Evolutionary conservation across 352 stramenopile species (phyloP), one percentile per base, ranked within the genome.

Genomic region (Phytopythium boreale): DNA sequence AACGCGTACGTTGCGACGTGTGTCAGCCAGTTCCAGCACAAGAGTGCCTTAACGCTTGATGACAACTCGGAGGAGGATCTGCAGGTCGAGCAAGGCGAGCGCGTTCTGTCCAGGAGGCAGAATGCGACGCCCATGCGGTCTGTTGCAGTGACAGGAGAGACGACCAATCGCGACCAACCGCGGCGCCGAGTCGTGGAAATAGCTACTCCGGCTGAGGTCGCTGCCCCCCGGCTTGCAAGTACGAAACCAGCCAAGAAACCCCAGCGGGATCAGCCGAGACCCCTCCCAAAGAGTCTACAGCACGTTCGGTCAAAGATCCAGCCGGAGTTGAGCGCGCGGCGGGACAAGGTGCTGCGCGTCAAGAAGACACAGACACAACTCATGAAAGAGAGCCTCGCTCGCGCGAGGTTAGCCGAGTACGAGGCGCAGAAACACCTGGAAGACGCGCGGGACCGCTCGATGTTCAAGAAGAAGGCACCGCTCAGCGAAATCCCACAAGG

Each of bases 311-410:
- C 82, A 12, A 92, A 87, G 68, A 77, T 93, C 62, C 81, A 89
- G 49, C 75, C 79, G 4, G 79, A 89, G 17, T 55, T 92, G n/a
- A 60, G 82, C 29, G 71, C 73, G 2, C 66, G 69, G 2, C 78
- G 77, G 6, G 72, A 89, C 11, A 90, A 87, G 37, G 41, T 91
- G 4, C 65, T 91, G 37, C 86, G 86, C 15, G 77, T 93, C 37
- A 87, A 89, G 59, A 95, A 91, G 61, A 93, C 72, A 1, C 84
- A 92, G 60, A 81, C 82, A 29, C 86, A 93, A 52, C 64, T 85
- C 29, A 88, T 92, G 75, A 82, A 86, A 43, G 86, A 95, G 58
- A 74, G 66, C 11, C 59, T 94, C 14, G 80, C 86, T 11, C 75
- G 79, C 10, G 61, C 76, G 22, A 71, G 84, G 4, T 61, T 92